These are phyloP conservation scores for Arabis alpina DNA, from an alignment of 345 rosid species.

Conservation along the genomic window DNA sequence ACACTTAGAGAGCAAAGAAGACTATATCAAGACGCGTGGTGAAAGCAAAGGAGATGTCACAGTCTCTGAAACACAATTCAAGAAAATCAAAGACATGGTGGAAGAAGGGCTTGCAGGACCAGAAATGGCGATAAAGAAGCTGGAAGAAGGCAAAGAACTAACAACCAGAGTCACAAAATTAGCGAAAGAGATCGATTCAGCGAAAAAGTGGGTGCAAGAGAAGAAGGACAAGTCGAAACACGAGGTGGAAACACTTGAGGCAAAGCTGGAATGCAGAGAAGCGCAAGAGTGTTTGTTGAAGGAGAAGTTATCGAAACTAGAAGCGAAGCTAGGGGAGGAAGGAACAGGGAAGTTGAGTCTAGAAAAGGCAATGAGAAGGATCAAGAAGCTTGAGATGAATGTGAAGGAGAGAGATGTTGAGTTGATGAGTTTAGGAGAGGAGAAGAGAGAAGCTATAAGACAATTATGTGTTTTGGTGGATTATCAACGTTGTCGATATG, in stretches of 20 bases:
- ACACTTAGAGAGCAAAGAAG: slow-evolving; percentile 33
- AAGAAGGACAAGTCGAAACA: slow-evolving; percentile 42
- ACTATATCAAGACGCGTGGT: slow-evolving; percentile 7
- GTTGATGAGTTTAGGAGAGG: slow-evolving; percentile 56
- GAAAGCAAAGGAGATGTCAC: not conserved
- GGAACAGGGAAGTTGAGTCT: slow-evolving; percentile 49
- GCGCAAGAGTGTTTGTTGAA: slow-evolving; percentile 48
- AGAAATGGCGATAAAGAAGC: slow-evolving; percentile 47
- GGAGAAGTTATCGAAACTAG: slow-evolving; percentile 51
- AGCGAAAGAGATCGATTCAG: slow-evolving; percentile 50
- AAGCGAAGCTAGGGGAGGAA: slow-evolving; percentile 44
- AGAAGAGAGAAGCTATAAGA: slow-evolving; percentile 90
- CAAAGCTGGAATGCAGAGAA: slow-evolving; percentile 49
- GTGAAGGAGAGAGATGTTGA: slow-evolving; percentile 56
- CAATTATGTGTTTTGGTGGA: slow-evolving; percentile 86
- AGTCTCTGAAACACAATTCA: slow-evolving; percentile 26
- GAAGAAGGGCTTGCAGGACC: slow-evolving; percentile 45
- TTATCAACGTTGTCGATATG: slow-evolving; percentile 67
- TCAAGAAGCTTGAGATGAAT: slow-evolving; percentile 50
- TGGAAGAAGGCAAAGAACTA: slow-evolving; percentile 43
- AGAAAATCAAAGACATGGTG: slow-evolving; percentile 44
- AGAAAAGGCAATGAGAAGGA: slow-evolving; percentile 40
- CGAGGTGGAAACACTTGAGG: slow-evolving; percentile 36
- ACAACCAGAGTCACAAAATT: slow-evolving; percentile 43
- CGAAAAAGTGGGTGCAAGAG: slow-evolving; percentile 48